These are phyloP conservation scores for Leavenworthia alabamica DNA, from an alignment of 345 rosid genomes.

Conservation along the genomic window DNA sequence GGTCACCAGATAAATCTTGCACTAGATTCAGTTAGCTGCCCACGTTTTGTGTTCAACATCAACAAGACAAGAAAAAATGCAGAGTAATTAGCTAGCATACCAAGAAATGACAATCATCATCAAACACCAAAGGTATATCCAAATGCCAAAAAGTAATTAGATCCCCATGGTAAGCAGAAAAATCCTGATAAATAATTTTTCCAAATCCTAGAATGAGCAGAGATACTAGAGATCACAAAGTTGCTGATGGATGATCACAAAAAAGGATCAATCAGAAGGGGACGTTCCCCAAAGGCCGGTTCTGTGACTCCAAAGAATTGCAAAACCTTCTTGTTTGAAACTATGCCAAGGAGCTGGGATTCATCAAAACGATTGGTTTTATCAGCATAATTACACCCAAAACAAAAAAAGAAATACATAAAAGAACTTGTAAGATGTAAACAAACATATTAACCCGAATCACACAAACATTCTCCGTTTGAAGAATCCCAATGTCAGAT, in stretches of 20 bases:
- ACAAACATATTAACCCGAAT: neutral
- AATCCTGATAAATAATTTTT: slow-evolving; percentile 45
- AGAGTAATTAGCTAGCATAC: slow-evolving; percentile 31
- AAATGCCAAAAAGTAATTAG: slow-evolving; percentile 46
- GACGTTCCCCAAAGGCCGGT: slow-evolving; percentile 41
- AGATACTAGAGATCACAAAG: neutral
- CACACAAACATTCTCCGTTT: neutral
- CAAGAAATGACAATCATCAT: slow-evolving; percentile 56
- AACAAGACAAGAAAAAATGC: neutral
- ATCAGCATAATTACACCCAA: neutral
- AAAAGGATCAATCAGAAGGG: slow-evolving; percentile 37
- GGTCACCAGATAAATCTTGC: neutral
- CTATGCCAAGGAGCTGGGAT: slow-evolving; percentile 53
- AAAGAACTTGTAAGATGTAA: neutral
- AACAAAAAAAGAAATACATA: neutral
- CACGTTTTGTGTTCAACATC: neutral
- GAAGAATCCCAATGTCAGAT: neutral
- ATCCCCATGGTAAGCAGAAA: slow-evolving; percentile 29
- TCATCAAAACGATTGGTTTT: neutral
- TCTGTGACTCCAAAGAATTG: slow-evolving; percentile 49
- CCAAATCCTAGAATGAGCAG: slow-evolving; percentile 41
- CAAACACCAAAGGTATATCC: slow-evolving; percentile 40
- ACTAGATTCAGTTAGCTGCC: neutral
- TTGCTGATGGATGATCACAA: neutral
- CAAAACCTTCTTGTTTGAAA: slow-evolving; percentile 47